phyloP scores from a whole-genome alignment of 345 rosid species.

The Noccaea bulbosa region DNA sequence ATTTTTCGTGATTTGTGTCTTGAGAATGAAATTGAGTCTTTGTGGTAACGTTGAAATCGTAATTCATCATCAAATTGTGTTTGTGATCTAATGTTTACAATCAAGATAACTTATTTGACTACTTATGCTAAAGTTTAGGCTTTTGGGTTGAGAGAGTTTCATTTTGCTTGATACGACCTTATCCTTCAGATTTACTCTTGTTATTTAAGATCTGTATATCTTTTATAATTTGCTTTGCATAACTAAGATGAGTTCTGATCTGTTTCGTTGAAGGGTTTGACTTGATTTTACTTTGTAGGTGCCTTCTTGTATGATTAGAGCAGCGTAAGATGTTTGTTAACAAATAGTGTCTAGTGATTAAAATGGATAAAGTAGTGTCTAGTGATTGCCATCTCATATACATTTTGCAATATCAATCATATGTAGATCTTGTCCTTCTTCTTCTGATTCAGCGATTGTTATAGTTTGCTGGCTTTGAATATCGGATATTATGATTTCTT shows the following conservation, averaged over 20 bases:
- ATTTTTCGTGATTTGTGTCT: neutral
- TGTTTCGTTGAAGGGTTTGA: conserved; percentile 5
- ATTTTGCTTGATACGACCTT: conserved; percentile 16
- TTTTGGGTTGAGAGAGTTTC: neutral
- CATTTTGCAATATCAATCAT: neutral
- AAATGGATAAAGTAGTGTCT: neutral
- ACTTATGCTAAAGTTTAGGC: conserved; percentile 20
- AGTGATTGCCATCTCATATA: no score
- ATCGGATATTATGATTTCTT: neutral
- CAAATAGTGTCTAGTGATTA: neutral
- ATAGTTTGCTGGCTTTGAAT: neutral
- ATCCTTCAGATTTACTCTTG: conserved; percentile 21
- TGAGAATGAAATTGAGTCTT: neutral
- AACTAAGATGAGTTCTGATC: neutral
- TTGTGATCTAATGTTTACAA: neutral
- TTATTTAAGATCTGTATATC: conserved; percentile 17
- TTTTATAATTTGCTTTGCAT: neutral
- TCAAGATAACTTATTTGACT: neutral
- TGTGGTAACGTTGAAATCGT: neutral
- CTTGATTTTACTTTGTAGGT: conserved; percentile 13
- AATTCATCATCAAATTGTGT: neutral
- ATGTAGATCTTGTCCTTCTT: neutral
- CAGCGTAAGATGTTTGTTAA: neutral
- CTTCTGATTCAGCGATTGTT: neutral
- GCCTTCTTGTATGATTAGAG: conserved; percentile 7